Conservation (phyloP, 1,139 yeast species). For the Magnusiomyces ingens region DNA sequence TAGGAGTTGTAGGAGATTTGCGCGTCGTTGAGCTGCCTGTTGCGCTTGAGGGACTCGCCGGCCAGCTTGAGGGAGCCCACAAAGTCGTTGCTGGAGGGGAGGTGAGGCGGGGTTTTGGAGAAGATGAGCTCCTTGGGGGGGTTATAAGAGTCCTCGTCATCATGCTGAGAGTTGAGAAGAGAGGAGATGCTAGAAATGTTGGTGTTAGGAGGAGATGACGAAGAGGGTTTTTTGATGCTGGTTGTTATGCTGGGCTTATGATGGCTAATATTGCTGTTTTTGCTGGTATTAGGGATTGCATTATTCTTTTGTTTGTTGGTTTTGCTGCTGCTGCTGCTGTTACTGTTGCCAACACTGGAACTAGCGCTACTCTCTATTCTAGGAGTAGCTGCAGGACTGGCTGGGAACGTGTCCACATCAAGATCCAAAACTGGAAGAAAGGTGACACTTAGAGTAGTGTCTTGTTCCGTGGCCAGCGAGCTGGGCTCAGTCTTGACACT, state of each 20-base stretch:
- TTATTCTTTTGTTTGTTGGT: background rate
- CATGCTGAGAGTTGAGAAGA: background rate
- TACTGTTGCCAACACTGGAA: background rate
- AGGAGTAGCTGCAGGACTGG: background rate
- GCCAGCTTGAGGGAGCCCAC: background rate
- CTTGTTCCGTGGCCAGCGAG: background rate
- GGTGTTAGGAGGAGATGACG: background rate
- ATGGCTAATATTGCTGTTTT: background rate
- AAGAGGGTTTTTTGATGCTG: background rate
- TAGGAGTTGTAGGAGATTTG: background rate
- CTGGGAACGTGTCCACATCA: conserved; percentile 1
- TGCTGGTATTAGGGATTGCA: background rate
- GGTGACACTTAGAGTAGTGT: background rate
- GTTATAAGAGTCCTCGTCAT: background rate
- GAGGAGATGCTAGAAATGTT: background rate
- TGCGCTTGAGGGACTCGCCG: background rate
- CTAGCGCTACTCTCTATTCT: background rate
- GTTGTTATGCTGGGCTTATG: background rate
- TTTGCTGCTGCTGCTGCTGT: background rate
- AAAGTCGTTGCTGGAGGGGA: background rate
- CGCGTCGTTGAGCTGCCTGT: background rate
- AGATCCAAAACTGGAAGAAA: conserved; percentile 2
- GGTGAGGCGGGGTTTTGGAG: background rate
- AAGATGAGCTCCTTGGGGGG: background rate
- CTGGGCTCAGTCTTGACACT: background rate